Base-by-base conservation (phyloP, 768 basidiomycete genomes). In the Trametes sanguinea region DNA sequence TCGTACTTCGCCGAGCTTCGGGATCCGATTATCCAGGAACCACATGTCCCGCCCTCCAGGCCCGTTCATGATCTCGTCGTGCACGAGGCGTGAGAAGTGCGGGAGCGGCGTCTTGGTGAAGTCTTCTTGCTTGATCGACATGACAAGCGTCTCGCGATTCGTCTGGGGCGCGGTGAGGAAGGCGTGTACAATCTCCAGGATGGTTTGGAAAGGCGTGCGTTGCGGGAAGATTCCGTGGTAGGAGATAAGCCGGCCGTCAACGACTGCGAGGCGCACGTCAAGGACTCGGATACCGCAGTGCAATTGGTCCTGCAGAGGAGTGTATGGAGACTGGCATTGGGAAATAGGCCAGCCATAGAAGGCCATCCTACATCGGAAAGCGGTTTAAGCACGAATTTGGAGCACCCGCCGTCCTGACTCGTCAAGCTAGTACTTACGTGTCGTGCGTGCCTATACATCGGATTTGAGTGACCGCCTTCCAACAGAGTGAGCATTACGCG, bases 91-190 rank as follows among this genome's bases (percentile, higher is more conserved):
- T 2, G 90, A 90, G 73, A 95, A 94, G 6, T 76, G 59, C 1
- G 73, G 65, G 0, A 77, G 71, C 3, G 83, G 76, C 0, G 81
- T 79, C 17, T 67, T 73, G 5, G 78, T 71, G 59, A 78, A 85
- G 65, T 92, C 89, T 72, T 98, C 95, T 70, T 95, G 90, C 73
- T 96, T 95, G 71, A 98, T 83, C 14, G 88, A 94, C 78, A 95
- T 85, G 32, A 97, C 83, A 39, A 97, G 72, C 0, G 90, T 90
- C 73, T 96, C 95, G 32, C 77, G 80, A 8, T 76, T 78, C 1
- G 90, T 83, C 3, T 67, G 65, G 0, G 85, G 79, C 0, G 82
- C 78, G 7, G 81, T 80, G 42, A 95, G 83, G 74, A 91, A 96
- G 3, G 74, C 64, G 66, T 86, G 78, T 8, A 95, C 70, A 16